Percentiles rank a stretch among this genome's conserved stretches.
These are phyloP conservation scores for Thelephora ganbajun DNA, from an alignment of 768 basidiomycete genomes.

Conservation along the genomic window DNA sequence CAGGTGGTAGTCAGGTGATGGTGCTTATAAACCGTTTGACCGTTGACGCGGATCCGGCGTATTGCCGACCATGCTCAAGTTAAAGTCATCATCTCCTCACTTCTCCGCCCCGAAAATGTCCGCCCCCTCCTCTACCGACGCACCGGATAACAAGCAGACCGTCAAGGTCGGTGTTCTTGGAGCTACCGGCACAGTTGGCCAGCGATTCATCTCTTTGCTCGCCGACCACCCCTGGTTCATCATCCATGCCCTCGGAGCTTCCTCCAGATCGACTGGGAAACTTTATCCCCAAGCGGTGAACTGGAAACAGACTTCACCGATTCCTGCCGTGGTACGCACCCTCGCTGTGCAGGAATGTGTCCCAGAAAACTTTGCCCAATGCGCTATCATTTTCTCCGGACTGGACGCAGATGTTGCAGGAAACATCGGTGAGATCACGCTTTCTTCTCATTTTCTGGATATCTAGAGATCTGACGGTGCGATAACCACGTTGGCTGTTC, in stretches of 20 bases:
- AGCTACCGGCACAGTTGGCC: constrained; percentile 90
- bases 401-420: constrained; percentile 91
- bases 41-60: too few species aligned
- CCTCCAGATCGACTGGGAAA: constrained; percentile 76
- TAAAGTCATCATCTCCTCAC: constrained; percentile 2
- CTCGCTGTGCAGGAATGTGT: constrained; percentile 66
- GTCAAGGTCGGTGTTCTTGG: constrained; percentile 66
- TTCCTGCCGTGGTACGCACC: constrained; percentile 50
- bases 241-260: constrained; percentile 81
- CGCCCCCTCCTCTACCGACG: constrained; percentile 5
- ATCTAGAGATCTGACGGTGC: constrained; percentile 2
- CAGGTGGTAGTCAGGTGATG: constrained; percentile 4
- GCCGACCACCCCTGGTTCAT: constrained; percentile 82
- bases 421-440: constrained; percentile 74
- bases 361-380: constrained; percentile 65
- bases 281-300: constrained; percentile 54
- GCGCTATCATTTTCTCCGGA: constrained; percentile 88
- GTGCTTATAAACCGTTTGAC: too few species aligned
- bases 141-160: constrained; percentile 9
- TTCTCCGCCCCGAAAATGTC: constrained; percentile 1
- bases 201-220: constrained; percentile 86
- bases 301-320: constrained; percentile 80
- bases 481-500: too few species aligned
- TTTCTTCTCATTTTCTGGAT: neutral
- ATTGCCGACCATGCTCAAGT: too few species aligned